Percentiles rank a stretch among this genome's conserved stretches.
Conservation (phyloP, 805 yeast species). For the Brettanomyces sp. region DNA sequence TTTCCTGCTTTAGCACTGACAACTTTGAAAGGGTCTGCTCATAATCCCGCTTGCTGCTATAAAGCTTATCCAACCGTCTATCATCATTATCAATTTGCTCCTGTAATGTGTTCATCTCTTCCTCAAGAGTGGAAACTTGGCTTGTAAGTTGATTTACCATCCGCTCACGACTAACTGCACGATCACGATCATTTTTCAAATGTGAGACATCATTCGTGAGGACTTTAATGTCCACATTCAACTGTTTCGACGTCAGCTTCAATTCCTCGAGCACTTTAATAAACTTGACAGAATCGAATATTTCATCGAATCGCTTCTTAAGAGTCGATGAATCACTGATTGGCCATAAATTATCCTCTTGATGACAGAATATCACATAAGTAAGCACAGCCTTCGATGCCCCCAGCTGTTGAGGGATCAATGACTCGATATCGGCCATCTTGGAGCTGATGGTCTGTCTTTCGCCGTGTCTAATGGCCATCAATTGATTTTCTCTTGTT, state of each 20-base stretch:
- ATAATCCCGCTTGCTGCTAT: conserved; percentile 72
- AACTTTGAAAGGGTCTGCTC: conserved; percentile 59
- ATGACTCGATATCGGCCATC: conserved; percentile 72
- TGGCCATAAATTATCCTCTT: conserved; percentile 97
- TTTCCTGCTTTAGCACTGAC: conserved; percentile 45
- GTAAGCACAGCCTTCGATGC: conserved; percentile 82
- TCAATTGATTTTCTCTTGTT: conserved; percentile 82
- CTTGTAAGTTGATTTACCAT: conserved; percentile 34
- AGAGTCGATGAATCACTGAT: conserved; percentile 80
- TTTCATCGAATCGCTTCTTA: conserved; percentile 92
- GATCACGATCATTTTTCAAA: conserved; percentile 58
- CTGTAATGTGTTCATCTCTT: conserved; percentile 41
- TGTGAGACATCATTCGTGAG: conserved; percentile 75
- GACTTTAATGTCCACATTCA: conserved; percentile 64
- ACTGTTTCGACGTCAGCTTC: conserved; percentile 67
- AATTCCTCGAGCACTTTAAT: conserved; percentile 82
- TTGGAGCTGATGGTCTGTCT: conserved; percentile 71
- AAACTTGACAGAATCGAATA: conserved; percentile 88
- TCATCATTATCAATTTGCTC: conserved; percentile 42
- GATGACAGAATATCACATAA: conserved; percentile 93
- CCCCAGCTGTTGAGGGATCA: conserved; percentile 77
- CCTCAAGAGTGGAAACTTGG: conserved; percentile 35
- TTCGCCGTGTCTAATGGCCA: conserved; percentile 55
- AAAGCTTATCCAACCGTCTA: conserved; percentile 51
- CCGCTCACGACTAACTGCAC: conserved; percentile 52